Conservation (phyloP, 2,329 filamentous ascomycete species). For the Hypoxylon sp. region DNA sequence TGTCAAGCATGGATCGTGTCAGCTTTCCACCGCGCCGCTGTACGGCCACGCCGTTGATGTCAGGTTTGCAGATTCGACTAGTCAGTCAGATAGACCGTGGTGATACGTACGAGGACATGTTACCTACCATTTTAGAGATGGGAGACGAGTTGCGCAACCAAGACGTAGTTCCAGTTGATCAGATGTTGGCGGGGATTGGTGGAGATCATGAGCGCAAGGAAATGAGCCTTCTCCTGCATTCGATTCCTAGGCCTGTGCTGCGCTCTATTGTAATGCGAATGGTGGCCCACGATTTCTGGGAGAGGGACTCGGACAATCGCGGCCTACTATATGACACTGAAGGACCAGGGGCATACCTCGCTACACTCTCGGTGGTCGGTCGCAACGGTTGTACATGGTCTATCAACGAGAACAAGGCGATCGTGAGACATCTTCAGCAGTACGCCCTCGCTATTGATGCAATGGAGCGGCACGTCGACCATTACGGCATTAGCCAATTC, state of each 20-base stretch:
- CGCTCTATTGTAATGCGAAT: constrained; percentile 31
- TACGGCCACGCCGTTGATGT: constrained; percentile 13
- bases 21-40: background rate
- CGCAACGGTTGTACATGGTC: constrained; percentile 15
- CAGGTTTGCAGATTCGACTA: constrained; percentile 15
- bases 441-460: background rate
- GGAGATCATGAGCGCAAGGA: background rate
- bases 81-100: constrained; percentile 14
- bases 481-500: background rate
- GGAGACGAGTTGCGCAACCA: background rate
- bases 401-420: background rate
- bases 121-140: background rate
- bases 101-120: constrained; percentile 2
- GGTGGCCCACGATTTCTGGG: constrained; percentile 26
- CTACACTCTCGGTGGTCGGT: constrained; percentile 9
- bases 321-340: constrained; percentile 21
- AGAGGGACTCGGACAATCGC: constrained; percentile 14
- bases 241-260: constrained; percentile 24
- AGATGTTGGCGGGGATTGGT: background rate
- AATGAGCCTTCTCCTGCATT: constrained; percentile 6
- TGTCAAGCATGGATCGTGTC: too few relatives aligned
- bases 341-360: constrained; percentile 10
- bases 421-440: background rate
- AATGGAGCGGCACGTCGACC: background rate
- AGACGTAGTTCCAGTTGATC: background rate